Evolutionary conservation across 805 yeast genomes (phyloP), one percentile per base, ranked within the genome.

Genomic region (Pichia nanzhaoensis): DNA sequence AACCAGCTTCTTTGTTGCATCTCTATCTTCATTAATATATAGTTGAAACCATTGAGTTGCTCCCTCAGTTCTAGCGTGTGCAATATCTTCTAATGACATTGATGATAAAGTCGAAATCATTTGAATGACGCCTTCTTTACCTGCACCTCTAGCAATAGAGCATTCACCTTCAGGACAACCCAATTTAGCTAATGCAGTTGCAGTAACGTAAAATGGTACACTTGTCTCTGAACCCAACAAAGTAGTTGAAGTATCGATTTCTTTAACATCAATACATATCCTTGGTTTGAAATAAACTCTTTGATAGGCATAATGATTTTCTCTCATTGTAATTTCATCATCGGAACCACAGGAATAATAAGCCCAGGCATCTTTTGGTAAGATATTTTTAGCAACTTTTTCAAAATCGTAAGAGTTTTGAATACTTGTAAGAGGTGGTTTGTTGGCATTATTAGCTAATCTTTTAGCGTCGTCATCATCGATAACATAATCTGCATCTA

Each of bases 141-240:
- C 87, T 24, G 95, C 84, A n/a, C 88, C 88, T 57, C 82, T 71
- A 1, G 97, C 88, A 51, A 91, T 75, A 16, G 83, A 88, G 48
- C 78, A 77, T 64, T 91, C 98, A 46, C 98, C 98, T 34, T 87
- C 96, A 2, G 88, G 88, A 58, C 90, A 93, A 3, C 97, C 98
- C 53, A 91, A 73, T 58, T 82, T 84, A 32, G 95, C 96, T 50
- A 89, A 70, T 0, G 97, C 98, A 5, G 98, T 87, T 2, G 98
- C 98, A 34, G 91, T 75, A 44, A 84, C 78, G 60, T 90, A 91
- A 61, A 91, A 88, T 14, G 98, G 98, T 13, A 80, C 84, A 16
- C 75, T 67, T 1, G 80, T 70, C 42, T 71, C 67, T 17, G 77
- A 58, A n/a, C 96, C 96, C 34, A 91, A 68, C 77, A 91, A 77